phyloP scores from a whole-genome alignment of 2,329 filamentous ascomycete genomes.

The Colletotrichum ledebouriae region DNA sequence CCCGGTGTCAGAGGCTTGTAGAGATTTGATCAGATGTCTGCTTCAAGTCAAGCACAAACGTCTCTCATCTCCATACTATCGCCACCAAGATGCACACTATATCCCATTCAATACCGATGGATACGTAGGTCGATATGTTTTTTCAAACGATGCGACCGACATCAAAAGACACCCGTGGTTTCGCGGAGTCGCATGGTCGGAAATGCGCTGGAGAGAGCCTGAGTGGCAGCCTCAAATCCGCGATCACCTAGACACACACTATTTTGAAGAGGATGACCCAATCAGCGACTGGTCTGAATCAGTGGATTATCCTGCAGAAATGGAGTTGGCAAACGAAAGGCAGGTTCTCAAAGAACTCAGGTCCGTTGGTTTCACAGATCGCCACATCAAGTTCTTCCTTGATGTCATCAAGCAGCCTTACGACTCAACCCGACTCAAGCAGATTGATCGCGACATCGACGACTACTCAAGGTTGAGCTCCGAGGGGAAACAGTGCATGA shows the following conservation, averaged over 20 bases:
- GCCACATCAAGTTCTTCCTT: constrained; percentile 38
- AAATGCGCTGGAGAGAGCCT: constrained; percentile 76
- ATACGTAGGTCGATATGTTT: constrained; percentile 73
- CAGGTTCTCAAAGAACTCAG: constrained; percentile 2
- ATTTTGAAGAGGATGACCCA: constrained; percentile 87
- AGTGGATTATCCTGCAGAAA: constrained; percentile 30
- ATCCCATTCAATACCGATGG: constrained; percentile 20
- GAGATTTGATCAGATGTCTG: constrained; percentile 80
- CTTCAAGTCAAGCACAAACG: constrained; percentile 81
- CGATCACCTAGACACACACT: constrained; percentile 81
- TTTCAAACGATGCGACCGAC: constrained; percentile 85
- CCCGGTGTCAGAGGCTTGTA: constrained; percentile 76
- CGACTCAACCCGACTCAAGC: constrained; percentile 62
- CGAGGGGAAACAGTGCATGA: constrained; percentile 59
- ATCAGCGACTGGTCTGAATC: constrained; percentile 74
- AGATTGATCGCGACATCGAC: constrained; percentile 64
- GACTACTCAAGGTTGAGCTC: constrained; percentile 50
- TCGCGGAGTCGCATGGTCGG: constrained; percentile 81
- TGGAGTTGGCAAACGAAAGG: constrained; percentile 2
- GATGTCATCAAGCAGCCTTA: constrained; percentile 62
- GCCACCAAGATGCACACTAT: constrained; percentile 35
- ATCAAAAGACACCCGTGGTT: constrained; percentile 95
- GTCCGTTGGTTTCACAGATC: not conserved
- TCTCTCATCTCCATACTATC: constrained; percentile 70
- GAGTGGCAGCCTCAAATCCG: constrained; percentile 84